A percentile compares a stretch with the other conserved stretches of the same genome.
Conservation (phyloP, 495 filamentous ascomycete species). For the Neohortaea acidophila region DNA sequence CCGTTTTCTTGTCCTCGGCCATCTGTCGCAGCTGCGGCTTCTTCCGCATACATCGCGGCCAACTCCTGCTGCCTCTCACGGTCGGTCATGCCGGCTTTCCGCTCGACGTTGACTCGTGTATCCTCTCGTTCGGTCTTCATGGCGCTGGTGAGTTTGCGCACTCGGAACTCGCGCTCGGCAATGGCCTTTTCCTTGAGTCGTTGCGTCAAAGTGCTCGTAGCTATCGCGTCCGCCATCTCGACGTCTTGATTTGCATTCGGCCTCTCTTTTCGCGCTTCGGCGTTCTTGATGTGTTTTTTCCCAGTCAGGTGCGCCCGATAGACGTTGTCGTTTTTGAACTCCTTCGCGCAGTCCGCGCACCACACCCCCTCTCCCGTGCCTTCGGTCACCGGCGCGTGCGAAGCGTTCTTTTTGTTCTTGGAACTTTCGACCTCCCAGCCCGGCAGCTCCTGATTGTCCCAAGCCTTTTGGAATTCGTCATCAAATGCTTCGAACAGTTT, state of each 20-base stretch:
- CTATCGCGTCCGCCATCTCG: conserved; percentile 9
- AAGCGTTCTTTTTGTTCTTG: conserved; percentile 29
- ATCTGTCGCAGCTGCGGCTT: conserved; percentile 31
- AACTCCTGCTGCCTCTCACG: conserved; percentile 82
- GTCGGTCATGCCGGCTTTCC: conserved; percentile 90
- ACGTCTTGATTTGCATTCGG: conserved; percentile 13
- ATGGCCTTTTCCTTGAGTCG: conserved; percentile 79
- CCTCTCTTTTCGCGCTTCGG: conserved; percentile 37
- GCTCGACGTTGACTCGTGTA: conserved; percentile 82
- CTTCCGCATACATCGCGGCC: conserved; percentile 62
- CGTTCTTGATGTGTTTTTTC: conserved; percentile 81
- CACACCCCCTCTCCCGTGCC: conserved; percentile 60
- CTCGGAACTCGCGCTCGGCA: conserved; percentile 72
- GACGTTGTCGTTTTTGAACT: conserved; percentile 90
- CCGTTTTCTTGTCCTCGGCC: conserved; percentile 36
- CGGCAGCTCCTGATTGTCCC: conserved; percentile 59
- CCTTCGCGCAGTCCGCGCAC: conserved; percentile 82
- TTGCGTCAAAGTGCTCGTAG: conserved; percentile 24
- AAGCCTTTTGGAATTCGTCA: conserved; percentile 66
- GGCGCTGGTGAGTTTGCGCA: conserved; percentile 56
- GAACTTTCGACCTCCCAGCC: conserved; percentile 58
- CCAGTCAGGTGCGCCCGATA: conserved; percentile 77
- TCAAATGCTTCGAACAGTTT: conserved; percentile 61
- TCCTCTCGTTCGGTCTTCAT: conserved; percentile 70
- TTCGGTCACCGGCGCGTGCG: conserved; percentile 32